Percentiles rank a stretch among this genome's conserved stretches.
These are phyloP conservation scores for Jatropha curcas DNA, from an alignment of 345 rosid species.

Conservation along the genomic window DNA sequence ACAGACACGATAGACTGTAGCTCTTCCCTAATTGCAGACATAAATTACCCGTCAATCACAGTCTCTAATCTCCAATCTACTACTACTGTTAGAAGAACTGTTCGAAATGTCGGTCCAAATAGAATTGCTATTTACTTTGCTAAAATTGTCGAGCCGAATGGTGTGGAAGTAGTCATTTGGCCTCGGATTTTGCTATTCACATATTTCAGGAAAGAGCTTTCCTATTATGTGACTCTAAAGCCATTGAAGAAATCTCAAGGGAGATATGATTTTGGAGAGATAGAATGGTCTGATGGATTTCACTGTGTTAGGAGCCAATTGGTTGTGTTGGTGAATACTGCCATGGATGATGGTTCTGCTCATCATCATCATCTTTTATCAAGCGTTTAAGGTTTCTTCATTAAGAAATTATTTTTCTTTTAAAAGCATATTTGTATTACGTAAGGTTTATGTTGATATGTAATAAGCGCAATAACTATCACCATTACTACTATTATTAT, in stretches of 20 bases:
- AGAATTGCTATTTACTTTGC: constrained; percentile 41
- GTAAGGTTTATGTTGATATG: no score
- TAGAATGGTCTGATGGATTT: constrained; percentile 59
- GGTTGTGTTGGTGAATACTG: constrained; percentile 44
- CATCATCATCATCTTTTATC: not conserved
- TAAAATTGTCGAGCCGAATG: constrained; percentile 42
- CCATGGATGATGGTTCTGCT: not conserved
- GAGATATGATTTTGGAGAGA: constrained; percentile 65
- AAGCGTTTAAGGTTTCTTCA: not conserved
- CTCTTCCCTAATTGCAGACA: constrained; percentile 30
- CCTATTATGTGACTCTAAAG: constrained; percentile 50
- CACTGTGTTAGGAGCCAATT: constrained; percentile 66
- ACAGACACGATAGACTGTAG: constrained; percentile 20
- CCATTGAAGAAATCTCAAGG: constrained; percentile 45
- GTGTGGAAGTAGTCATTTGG: constrained; percentile 63
- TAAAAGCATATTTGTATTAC: no score
- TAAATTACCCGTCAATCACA: constrained; percentile 70
- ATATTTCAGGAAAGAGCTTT: constrained; percentile 29
- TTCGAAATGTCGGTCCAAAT: constrained; percentile 48
- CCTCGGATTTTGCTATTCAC: constrained; percentile 52
- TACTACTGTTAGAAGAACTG: constrained; percentile 53
- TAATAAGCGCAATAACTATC: no score
- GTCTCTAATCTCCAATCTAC: constrained; percentile 41
- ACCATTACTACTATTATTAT: no score
- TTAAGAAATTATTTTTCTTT: no score